Base-by-base conservation (phyloP, 129 eudicot genomes). In the Pittosporum tobira region DNA sequence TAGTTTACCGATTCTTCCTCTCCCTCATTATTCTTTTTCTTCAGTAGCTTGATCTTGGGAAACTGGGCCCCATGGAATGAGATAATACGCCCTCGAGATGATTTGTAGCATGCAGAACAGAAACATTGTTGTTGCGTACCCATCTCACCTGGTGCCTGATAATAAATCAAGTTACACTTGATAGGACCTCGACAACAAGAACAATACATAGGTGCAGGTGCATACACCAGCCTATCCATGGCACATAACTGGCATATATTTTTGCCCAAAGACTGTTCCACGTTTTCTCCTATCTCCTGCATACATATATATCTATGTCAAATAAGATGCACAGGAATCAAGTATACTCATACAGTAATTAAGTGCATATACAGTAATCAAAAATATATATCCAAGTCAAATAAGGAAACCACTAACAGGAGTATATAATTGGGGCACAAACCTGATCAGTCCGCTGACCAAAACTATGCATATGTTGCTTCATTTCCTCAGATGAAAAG, bases 161-260 rank as follows among this genome's bases (percentile, higher is more conserved):
- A 80, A 68, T 82, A 85, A 14, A 59, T 72, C 27, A 55, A 69
- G 57, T 62, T 69, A 40, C 62, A 53, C 63, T 78, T 89, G 69
- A 89, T 77, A 48, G 76, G 86, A 10, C 25, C 30, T 9, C 67
- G 65, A 56, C 97, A 89, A 48, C 68, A 66, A 38, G 88, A 67
- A 55, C 97, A 89, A 43, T 79, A 85, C 56, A 82, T 73, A 11
- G 88, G 94, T 63, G 81, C 60, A 38, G 91, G 88, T 18, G 79
- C 64, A 71, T 77, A 80, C 26, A 66, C 61, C 31, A 85, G 84
- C 75, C 52, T 71, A 52, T 77, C 78, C 74, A 12, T 59, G 26
- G 66, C 69, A 61, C 97, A 89, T 59, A 89, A 70, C 51, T 79
- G 95, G 67, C 97, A 89, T 25, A 61, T 67, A 67, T 80, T 77